Percentiles rank a stretch among this genome's conserved stretches.
Evolutionary conservation across 106 monocot genomes (phyloP).

Genomic region (Apostasia ramifera): DNA sequence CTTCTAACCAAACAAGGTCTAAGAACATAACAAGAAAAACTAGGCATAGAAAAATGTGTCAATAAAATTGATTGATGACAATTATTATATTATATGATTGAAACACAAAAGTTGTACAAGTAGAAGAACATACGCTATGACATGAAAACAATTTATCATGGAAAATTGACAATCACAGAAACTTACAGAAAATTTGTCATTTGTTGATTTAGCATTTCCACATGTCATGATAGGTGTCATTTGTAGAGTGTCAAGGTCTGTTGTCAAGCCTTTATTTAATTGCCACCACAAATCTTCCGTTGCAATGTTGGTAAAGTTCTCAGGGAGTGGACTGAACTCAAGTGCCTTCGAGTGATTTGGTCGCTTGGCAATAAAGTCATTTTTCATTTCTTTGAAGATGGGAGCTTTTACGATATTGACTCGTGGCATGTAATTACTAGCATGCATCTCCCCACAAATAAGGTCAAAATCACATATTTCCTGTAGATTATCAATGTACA

Average conservation of each 20-base stretch:
- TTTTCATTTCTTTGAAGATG: conserved; percentile 24
- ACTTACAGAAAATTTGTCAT: conserved; percentile 31
- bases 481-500: conserved; percentile 6
- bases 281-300: conserved; percentile 58
- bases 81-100: too few species aligned
- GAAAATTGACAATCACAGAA: too few species aligned
- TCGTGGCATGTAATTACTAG: conserved; percentile 5
- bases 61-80: too few species aligned
- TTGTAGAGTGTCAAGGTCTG: conserved; percentile 47
- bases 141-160: too few species aligned
- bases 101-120: too few species aligned
- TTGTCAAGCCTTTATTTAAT: conserved; percentile 59
- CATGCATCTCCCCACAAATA: conserved; percentile 7
- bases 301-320: conserved; percentile 36
- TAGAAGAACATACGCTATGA: too few species aligned
- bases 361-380: conserved; percentile 42
- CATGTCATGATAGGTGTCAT: conserved; percentile 49
- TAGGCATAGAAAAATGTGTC: too few species aligned
- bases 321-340: conserved; percentile 61
- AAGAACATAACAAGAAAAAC: too few species aligned
- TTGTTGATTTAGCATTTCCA: conserved; percentile 7
- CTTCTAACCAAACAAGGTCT: too few species aligned
- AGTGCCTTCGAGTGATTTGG: conserved; percentile 19
- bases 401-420: conserved; percentile 44
- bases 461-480: conserved; percentile 2